Evolutionary conservation across 768 basidiomycete species (phyloP), one percentile per base, ranked within the genome.

Genomic region (Leucogyrophana mollusca): DNA sequence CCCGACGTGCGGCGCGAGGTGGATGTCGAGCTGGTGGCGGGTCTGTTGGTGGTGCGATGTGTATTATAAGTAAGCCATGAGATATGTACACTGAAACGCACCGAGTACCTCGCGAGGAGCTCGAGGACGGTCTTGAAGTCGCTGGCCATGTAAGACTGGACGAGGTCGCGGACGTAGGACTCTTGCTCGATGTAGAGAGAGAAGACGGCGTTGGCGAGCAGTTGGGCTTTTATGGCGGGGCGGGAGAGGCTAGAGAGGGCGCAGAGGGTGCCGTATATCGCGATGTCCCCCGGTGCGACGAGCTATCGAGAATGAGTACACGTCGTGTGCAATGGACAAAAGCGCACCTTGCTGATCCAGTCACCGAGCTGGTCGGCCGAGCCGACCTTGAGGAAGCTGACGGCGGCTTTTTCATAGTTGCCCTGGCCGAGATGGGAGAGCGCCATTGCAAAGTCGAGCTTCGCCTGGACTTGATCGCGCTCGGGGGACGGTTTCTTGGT

Each of bases 41-140:
- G 88, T 82, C 90, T 93, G 53, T n/a, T 17, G 40, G 18, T 40
- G 3, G 8, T 32, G 35, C 20, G 3, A 23, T 2, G 20, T 21
- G 7, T 34, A 20, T 40, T 33, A 5, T 9, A 42, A 16, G 8
- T n/a, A 4, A 36, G 30, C 32, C 2, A 36, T 11, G 2, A 13
- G 30, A 33, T 7, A 35, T 21, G 16, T 23, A 14, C 40, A 21
- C 40, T n/a, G 9, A 23, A 40, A 54, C 71, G 41, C 57, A 90
- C 92, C 22, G 87, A 88, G 60, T 87, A 82, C 47, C 77, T 74
- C 8, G 79, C 74, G 36, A 97, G 76, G 16, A 90, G 68, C 23
- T 86, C 85, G 10, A 94, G 76, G 7, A 88, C 89, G 4, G 74
- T 78, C 59, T 87, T 90, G 73, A 96, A 97, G 56, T 87, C 82